Conservation (phyloP, 805 yeast genomes). For the Clavispora phyllophila region DNA sequence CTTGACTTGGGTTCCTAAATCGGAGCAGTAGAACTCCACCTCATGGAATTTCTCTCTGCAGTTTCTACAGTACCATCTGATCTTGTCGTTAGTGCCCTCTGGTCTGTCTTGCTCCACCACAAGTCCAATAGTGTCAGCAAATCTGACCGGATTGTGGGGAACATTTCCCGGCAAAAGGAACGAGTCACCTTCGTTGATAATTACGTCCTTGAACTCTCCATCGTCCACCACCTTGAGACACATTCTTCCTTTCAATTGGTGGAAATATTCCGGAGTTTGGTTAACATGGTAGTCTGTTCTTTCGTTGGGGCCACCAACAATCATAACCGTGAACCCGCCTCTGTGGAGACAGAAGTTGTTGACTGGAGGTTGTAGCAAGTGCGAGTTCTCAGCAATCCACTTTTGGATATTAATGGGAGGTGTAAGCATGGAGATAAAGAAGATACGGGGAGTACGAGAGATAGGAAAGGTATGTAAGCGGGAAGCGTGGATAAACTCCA, state of each 20-base stretch:
- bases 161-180: conserved; percentile 77
- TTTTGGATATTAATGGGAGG: conserved; percentile 70
- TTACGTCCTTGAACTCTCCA: conserved; percentile 68
- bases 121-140: conserved; percentile 78
- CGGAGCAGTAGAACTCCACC: conserved; percentile 65
- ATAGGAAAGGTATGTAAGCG: neutral
- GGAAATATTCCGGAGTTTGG: conserved; percentile 92
- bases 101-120: conserved; percentile 94
- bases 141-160: conserved; percentile 90
- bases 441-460: neutral
- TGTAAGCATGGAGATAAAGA: conserved; percentile 43
- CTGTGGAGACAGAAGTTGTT: conserved; percentile 85
- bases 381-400: conserved; percentile 76
- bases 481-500: neutral
- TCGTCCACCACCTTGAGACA: conserved; percentile 68
- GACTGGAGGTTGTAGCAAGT: conserved; percentile 84
- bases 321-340: conserved; percentile 92
- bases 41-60: conserved; percentile 68
- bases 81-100: conserved; percentile 56
- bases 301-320: conserved; percentile 94
- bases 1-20: conserved; percentile 87
- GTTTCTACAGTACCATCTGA: conserved; percentile 82
- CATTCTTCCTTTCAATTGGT: conserved; percentile 84
- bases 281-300: conserved; percentile 91
- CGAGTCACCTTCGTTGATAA: conserved; percentile 82